Evolutionary conservation across 1,284 basidiomycete genomes (phyloP), one percentile per base, ranked within the genome.

Genomic region (Pascua sp.): DNA sequence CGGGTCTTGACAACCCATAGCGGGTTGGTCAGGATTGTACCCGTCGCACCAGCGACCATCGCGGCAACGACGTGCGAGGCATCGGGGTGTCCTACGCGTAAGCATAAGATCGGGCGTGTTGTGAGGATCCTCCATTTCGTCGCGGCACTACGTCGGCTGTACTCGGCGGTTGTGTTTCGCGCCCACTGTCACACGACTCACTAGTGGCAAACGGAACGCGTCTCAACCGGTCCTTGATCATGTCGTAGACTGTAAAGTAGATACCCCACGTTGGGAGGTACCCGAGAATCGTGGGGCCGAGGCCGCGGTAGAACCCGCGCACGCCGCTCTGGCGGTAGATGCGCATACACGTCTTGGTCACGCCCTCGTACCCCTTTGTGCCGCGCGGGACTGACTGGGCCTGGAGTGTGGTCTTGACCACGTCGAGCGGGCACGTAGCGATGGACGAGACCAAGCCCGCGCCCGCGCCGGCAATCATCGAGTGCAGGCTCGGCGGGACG

Each of bases 221-320:
- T 43, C 90, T 89, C 69, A 93, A 86, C 40, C 81, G 78, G 24
- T 84, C 84, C 81, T 96, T 96, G 77, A 93, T 89, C 59, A 88
- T 85, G 78, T 97, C 93, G 78, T 96, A 96, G 16, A 97, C 90
- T n/a, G 91, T 86, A 75, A 97, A 97, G 77, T 96, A 97, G 67
- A 97, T 97, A 32, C 91, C 93, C 93, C 93, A 96, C 10, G 93
- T 97, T 24, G 93, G 93, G 42, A 97, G 84, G 77, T 97, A 96
- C 8, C 93, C 93, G 7, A 93, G 83, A 58, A 97, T 84, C 12
- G 93, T 97, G n/a, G 93, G 94, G 10, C 93, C 93, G 32, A 97
- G 82, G 12, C 94, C 93, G 44, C 93, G 85, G 78, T 97, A 97
- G 61, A 96, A 81, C 12, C 94, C 93, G 51, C 87, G 84, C 53